Percentiles rank a stretch among this genome's conserved stretches.
These are phyloP conservation scores for Scleroderma citrinum DNA, from an alignment of 768 basidiomycete genomes.

Conservation along the genomic window DNA sequence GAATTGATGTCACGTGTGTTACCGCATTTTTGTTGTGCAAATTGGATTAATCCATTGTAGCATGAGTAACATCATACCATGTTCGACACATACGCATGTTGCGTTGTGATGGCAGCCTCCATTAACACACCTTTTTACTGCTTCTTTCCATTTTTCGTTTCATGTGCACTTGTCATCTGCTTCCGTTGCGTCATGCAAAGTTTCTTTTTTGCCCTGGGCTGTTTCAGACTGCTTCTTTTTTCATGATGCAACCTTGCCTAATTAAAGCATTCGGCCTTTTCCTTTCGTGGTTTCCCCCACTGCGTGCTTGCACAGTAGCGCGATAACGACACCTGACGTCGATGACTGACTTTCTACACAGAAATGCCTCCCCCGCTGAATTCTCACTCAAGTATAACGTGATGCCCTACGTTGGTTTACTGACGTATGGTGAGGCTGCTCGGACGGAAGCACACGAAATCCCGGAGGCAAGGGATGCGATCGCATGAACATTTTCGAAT, in stretches of 20 bases:
- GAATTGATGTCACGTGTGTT: too few species aligned
- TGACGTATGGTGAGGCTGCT: conserved; percentile 72
- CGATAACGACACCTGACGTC: too few species aligned
- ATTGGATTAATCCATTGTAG: too few species aligned
- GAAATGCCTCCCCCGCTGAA: conserved; percentile 57
- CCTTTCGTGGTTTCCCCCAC: background rate
- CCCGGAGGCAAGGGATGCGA: conserved; percentile 28
- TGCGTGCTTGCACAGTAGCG: too few species aligned
- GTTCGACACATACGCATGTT: background rate
- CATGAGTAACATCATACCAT: too few species aligned
- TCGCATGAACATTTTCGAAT: conserved; percentile 20
- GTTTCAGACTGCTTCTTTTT: background rate
- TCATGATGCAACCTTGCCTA: background rate
- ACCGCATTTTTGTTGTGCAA: too few species aligned
- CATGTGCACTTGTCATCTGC: background rate
- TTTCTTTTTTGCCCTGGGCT: background rate
- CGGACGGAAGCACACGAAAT: conserved; percentile 36
- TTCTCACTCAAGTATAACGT: conserved; percentile 82
- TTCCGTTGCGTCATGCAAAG: conserved; percentile 1
- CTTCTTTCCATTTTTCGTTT: background rate
- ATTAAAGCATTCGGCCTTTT: background rate
- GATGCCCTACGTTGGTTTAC: conserved; percentile 83
- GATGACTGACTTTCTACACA: conserved; percentile 27
- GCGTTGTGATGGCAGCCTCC: background rate
- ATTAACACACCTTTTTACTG: background rate